Conservation (phyloP, 2,329 filamentous ascomycete species). For the Pseudopyrenochaeta lycopersici region DNA sequence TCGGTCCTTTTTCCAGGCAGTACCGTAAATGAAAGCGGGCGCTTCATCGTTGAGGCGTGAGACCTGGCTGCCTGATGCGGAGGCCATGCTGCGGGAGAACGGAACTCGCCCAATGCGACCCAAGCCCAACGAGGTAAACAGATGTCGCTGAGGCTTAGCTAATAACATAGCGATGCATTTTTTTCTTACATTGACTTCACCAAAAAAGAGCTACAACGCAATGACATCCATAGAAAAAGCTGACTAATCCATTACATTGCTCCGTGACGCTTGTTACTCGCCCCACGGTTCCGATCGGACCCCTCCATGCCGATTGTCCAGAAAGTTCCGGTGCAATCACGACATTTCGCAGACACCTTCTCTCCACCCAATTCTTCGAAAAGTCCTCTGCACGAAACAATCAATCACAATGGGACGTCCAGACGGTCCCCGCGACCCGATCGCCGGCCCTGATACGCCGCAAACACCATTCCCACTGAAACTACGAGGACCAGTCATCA, state of each 20-base stretch:
- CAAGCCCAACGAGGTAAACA: not conserved
- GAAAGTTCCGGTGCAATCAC: conserved; percentile 15
- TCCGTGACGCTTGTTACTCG: conserved; percentile 4
- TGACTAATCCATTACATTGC: conserved; percentile 13
- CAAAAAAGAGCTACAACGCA: too few relatives aligned
- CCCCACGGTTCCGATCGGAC: conserved; percentile 26
- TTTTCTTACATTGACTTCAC: too few relatives aligned
- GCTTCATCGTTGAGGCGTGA: conserved; percentile 26
- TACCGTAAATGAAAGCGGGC: conserved; percentile 73
- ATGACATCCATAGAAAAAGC: not conserved
- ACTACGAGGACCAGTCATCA: conserved; percentile 87
- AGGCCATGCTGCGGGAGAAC: not conserved
- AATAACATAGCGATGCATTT: too few relatives aligned
- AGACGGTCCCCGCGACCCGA: conserved; percentile 46
- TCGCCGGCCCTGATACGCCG: conserved; percentile 78
- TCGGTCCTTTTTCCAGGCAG: conserved; percentile 82
- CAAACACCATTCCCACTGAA: conserved; percentile 80
- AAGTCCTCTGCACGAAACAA: not conserved
- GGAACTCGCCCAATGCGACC: not conserved
- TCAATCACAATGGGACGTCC: conserved; percentile 34
- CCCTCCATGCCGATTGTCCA: conserved; percentile 12
- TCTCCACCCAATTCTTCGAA: too few relatives aligned
- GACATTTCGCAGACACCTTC: not conserved
- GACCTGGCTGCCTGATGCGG: conserved; percentile 10
- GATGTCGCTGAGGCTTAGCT: not conserved